Evolutionary conservation across 768 basidiomycete species (phyloP).

Genomic region (Gyrodon lividus): DNA sequence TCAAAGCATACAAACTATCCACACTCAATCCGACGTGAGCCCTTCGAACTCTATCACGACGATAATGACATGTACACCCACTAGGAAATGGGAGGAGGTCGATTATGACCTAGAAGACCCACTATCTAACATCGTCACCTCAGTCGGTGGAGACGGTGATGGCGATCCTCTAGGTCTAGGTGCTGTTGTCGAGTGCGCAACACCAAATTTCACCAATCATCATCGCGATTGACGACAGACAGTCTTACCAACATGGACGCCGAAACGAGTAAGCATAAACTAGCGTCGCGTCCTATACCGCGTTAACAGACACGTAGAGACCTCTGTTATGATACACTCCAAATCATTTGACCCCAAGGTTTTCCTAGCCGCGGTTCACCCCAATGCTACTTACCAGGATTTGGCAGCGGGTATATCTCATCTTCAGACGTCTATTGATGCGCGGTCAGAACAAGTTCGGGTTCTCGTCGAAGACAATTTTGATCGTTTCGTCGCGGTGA

Average conservation of each 20-base stretch:
- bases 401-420: conserved; percentile 74
- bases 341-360: conserved; percentile 96
- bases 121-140: conserved; percentile 65
- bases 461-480: conserved; percentile 97
- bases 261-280: conserved; percentile 59
- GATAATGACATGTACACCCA: neutral
- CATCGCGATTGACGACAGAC: conserved; percentile 2
- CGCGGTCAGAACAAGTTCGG: conserved; percentile 90
- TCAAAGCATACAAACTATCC: conserved; percentile 86
- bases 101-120: conserved; percentile 83
- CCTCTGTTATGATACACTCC: conserved; percentile 80
- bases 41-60: neutral
- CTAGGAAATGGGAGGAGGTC: conserved; percentile 86
- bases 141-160: conserved; percentile 56
- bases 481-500: conserved; percentile 96
- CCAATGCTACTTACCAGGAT: conserved; percentile 93
- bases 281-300: conserved; percentile 6
- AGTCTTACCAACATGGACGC: conserved; percentile 70
- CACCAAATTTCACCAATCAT: conserved; percentile 10
- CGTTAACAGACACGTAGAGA: conserved; percentile 46
- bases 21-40: conserved; percentile 71
- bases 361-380: conserved; percentile 89
- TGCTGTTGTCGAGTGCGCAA: conserved; percentile 51
- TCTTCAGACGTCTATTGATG: conserved; percentile 78
- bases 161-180: conserved; percentile 83